phyloP scores from a whole-genome alignment of 192 early-diverging fungal species.

The Allomyces javanicus region DNA sequence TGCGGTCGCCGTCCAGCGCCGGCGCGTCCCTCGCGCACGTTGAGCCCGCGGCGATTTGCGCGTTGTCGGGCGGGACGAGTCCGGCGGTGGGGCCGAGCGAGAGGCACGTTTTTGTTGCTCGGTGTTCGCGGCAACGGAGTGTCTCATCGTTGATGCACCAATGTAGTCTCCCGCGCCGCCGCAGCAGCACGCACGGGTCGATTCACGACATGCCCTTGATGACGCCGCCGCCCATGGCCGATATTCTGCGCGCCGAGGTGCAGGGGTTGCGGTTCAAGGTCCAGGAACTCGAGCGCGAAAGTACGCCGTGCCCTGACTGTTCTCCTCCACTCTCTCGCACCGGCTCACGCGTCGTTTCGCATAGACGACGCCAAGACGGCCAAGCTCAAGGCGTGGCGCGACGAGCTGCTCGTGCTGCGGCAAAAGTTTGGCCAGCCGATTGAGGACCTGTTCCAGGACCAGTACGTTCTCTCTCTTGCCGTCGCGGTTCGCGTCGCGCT shows the following conservation, averaged over 20 bases:
- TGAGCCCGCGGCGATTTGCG: background rate
- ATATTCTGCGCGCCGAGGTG: slow-evolving; percentile 17
- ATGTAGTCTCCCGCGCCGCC: slow-evolving; percentile 16
- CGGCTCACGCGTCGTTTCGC: background rate
- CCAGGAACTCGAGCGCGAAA: slow-evolving; percentile 19
- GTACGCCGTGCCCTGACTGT: slow-evolving; percentile 1
- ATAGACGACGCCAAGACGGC: slow-evolving; percentile 14
- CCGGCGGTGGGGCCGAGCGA: no score
- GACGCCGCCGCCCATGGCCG: slow-evolving; percentile 14
- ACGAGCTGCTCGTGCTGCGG: slow-evolving; percentile 12
- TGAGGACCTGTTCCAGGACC: background rate
- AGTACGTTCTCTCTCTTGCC: no score
- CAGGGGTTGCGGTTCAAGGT: slow-evolving; percentile 12
- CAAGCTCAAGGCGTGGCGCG: slow-evolving; percentile 11
- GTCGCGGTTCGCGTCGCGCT: no score
- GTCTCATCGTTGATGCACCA: slow-evolving; percentile 12
- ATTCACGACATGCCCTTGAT: slow-evolving; percentile 12
- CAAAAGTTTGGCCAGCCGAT: slow-evolving; percentile 12
- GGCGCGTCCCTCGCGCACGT: background rate
- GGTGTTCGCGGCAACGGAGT: background rate
- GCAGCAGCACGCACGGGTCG: slow-evolving; percentile 15
- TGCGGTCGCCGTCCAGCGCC: slow-evolving; percentile 10
- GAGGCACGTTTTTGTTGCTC: background rate
- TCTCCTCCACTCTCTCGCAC: background rate
- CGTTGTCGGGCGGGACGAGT: background rate